These are phyloP conservation scores for Pestalotiopsis sp. DNA, from an alignment of 2,329 filamentous ascomycete genomes.

Conservation along the genomic window DNA sequence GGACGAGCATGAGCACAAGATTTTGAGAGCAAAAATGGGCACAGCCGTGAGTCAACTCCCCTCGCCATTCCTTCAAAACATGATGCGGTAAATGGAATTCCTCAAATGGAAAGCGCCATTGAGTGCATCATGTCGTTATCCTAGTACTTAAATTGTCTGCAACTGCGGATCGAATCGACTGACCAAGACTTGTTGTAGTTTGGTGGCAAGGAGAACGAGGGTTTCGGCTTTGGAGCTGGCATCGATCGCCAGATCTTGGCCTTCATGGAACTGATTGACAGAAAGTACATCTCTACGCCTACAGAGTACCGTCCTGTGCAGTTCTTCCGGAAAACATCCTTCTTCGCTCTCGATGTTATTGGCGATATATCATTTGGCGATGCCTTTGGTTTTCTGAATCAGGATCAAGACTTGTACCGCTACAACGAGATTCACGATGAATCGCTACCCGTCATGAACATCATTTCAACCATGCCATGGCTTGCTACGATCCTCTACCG, in stretches of 20 bases:
- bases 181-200: conserved; percentile 40
- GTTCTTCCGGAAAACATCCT: conserved; percentile 52
- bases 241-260: conserved; percentile 41
- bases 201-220: conserved; percentile 51
- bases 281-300: conserved; percentile 47
- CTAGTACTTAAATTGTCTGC: too few relatives aligned
- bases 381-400: conserved; percentile 52
- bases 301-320: conserved; percentile 43
- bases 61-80: not conserved
- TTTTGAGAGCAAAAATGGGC: conserved; percentile 46
- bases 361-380: conserved; percentile 55
- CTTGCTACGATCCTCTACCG: conserved; percentile 36
- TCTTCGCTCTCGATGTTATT: conserved; percentile 58
- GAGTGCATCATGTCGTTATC: too few relatives aligned
- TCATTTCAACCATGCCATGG: conserved; percentile 39
- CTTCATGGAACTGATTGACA: conserved; percentile 48
- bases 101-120: too few relatives aligned
- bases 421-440: conserved; percentile 48
- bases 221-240: conserved; percentile 42
- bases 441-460: conserved; percentile 40
- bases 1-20: conserved; percentile 37
- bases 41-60: conserved; percentile 37
- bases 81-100: not conserved
- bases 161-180: not conserved
- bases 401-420: conserved; percentile 50